A percentile compares a stretch with the other conserved stretches of the same genome.
These are phyloP conservation scores for Fraxinus ornus DNA, from an alignment of 305 asterid species.

Conservation along the genomic window DNA sequence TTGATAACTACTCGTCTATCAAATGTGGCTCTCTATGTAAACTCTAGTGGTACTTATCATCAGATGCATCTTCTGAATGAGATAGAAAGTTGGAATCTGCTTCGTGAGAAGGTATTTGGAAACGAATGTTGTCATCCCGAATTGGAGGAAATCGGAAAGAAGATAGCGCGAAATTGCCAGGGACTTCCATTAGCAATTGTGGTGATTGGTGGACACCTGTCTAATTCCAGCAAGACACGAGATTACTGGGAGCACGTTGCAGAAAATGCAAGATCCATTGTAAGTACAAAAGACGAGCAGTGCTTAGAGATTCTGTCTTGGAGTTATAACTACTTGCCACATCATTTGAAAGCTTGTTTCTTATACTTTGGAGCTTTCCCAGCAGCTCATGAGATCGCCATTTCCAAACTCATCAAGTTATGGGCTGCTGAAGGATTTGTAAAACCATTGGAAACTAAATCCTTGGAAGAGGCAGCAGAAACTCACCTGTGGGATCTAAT, in stretches of 20 bases:
- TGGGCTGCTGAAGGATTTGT: neutral
- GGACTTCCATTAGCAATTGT: neutral
- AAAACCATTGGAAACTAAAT: neutral
- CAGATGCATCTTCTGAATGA: neutral
- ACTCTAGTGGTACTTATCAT: neutral
- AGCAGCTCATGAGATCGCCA: neutral
- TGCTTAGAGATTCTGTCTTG: neutral
- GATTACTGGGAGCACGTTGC: neutral
- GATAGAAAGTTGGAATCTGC: neutral
- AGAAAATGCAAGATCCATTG: neutral
- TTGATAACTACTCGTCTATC: neutral
- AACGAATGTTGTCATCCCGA: neutral
- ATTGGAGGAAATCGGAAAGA: neutral
- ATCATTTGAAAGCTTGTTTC: neutral
- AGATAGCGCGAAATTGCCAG: neutral
- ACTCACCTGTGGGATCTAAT: neutral
- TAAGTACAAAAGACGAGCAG: neutral
- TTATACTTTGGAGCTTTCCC: neutral
- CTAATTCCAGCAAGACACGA: neutral
- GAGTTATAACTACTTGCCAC: neutral
- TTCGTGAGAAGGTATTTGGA: neutral
- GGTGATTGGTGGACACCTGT: neutral
- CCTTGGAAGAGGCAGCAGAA: neutral
- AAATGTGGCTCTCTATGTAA: neutral
- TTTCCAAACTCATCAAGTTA: neutral